Evolutionary conservation across 345 rosid species (phyloP).

Genomic region (Passiflora organensis): DNA sequence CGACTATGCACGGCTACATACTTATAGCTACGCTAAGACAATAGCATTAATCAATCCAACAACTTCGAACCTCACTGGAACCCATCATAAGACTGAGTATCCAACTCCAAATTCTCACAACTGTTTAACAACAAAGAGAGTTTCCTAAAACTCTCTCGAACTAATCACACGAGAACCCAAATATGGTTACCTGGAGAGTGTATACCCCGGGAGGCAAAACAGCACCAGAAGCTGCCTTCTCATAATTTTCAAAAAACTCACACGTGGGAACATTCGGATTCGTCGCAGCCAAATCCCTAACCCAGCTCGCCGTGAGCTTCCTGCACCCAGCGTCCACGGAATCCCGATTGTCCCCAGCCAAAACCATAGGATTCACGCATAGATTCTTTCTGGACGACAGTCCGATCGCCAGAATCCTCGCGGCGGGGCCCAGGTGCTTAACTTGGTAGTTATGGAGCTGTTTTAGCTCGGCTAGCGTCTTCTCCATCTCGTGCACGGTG

Average conservation of each 20-base stretch:
- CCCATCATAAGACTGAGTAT: no score
- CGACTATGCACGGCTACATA: no score
- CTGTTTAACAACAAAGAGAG: neutral
- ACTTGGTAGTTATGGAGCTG: constrained; percentile 68
- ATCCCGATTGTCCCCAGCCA: constrained; percentile 83
- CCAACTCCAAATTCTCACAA: neutral
- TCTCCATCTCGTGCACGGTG: constrained; percentile 99
- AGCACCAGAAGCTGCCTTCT: constrained; percentile 69
- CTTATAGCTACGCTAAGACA: no score
- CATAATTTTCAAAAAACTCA: constrained; percentile 79
- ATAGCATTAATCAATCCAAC: no score
- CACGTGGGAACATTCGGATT: constrained; percentile 72
- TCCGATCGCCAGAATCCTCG: constrained; percentile 74
- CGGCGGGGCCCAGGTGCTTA: constrained; percentile 58
- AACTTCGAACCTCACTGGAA: no score
- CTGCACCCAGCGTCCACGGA: constrained; percentile 94
- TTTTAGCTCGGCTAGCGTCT: constrained; percentile 83
- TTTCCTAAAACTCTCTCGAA: neutral
- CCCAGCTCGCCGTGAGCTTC: constrained; percentile 92
- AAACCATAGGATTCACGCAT: constrained; percentile 68
- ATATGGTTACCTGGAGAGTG: constrained; percentile 61
- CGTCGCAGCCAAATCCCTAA: constrained; percentile 67
- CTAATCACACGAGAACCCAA: neutral
- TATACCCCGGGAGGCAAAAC: constrained; percentile 94
- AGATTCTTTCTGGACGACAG: constrained; percentile 87